These are phyloP conservation scores for Ceratocystis harringtonii DNA, from an alignment of 2,329 filamentous ascomycete species.

Conservation along the genomic window DNA sequence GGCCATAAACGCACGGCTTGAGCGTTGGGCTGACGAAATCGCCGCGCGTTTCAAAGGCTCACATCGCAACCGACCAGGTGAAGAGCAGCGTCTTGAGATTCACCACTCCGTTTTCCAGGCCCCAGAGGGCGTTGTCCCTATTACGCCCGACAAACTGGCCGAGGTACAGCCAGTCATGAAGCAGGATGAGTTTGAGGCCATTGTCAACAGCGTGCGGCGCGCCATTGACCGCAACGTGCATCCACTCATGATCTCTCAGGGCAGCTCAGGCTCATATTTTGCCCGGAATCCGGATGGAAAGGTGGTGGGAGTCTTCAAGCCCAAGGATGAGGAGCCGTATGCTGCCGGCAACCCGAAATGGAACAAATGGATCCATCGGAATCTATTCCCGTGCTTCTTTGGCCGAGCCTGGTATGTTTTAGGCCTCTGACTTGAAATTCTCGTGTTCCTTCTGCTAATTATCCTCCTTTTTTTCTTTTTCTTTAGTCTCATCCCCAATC, in stretches of 20 bases:
- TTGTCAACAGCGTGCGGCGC: slow-evolving; percentile 75
- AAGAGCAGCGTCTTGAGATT: slow-evolving; percentile 83
- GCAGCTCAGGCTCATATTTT: slow-evolving; percentile 96
- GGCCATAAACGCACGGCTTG: slow-evolving; percentile 88
- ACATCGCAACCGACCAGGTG: slow-evolving; percentile 29
- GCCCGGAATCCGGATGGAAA: slow-evolving; percentile 82
- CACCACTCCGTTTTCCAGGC: slow-evolving; percentile 95
- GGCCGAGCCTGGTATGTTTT: slow-evolving; percentile 61
- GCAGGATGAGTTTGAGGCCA: slow-evolving; percentile 66
- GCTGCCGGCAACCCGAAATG: slow-evolving; percentile 95
- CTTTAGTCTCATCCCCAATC: slow-evolving; percentile 70
- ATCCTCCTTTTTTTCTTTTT: slow-evolving; percentile 15
- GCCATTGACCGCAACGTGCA: slow-evolving; percentile 87
- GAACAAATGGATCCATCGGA: slow-evolving; percentile 99
- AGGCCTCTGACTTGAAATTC: neutral
- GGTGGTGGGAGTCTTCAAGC: slow-evolving; percentile 95
- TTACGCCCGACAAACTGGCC: slow-evolving; percentile 60
- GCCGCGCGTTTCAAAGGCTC: slow-evolving; percentile 88
- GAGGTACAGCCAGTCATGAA: slow-evolving; percentile 51
- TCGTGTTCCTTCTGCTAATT: slow-evolving; percentile 16
- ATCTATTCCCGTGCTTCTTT: slow-evolving; percentile 94
- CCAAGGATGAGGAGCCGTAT: slow-evolving; percentile 97
- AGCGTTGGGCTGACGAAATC: slow-evolving; percentile 96
- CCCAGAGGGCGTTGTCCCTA: slow-evolving; percentile 71
- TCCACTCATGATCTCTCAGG: slow-evolving; percentile 90